Evolutionary conservation across 345 rosid species (phyloP).

Genomic region (Gossypioides kirkii): DNA sequence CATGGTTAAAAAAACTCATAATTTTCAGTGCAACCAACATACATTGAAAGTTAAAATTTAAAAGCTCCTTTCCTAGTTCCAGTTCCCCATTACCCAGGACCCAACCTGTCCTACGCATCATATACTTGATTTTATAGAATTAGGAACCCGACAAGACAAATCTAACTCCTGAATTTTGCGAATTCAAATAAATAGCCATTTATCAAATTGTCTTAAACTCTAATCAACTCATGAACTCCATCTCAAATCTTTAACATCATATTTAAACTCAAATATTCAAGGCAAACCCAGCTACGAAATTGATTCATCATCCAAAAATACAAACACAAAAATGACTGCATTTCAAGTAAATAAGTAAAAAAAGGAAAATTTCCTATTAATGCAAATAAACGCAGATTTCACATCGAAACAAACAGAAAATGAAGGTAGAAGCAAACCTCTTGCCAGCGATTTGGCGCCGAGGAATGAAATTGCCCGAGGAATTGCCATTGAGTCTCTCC

Average conservation of each 20-base stretch:
- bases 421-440: constrained; percentile 39
- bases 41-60: background rate
- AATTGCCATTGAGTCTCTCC: constrained; percentile 77
- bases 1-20: background rate
- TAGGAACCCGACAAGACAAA: background rate
- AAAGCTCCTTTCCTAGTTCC: background rate
- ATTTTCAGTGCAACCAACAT: background rate
- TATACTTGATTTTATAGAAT: background rate
- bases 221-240: background rate
- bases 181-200: background rate
- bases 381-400: background rate
- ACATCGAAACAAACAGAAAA: background rate
- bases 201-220: background rate
- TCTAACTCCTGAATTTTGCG: background rate
- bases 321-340: background rate
- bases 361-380: background rate
- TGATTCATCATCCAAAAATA: background rate
- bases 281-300: background rate
- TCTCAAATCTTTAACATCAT: background rate
- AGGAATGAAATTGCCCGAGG: constrained; percentile 43
- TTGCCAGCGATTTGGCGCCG: constrained; percentile 67
- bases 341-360: background rate
- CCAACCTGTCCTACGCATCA: background rate
- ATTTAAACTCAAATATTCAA: background rate
- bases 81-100: background rate